Evolutionary conservation across 192 early-diverging fungal species (phyloP).

Genomic region (Podila clonocystis): DNA sequence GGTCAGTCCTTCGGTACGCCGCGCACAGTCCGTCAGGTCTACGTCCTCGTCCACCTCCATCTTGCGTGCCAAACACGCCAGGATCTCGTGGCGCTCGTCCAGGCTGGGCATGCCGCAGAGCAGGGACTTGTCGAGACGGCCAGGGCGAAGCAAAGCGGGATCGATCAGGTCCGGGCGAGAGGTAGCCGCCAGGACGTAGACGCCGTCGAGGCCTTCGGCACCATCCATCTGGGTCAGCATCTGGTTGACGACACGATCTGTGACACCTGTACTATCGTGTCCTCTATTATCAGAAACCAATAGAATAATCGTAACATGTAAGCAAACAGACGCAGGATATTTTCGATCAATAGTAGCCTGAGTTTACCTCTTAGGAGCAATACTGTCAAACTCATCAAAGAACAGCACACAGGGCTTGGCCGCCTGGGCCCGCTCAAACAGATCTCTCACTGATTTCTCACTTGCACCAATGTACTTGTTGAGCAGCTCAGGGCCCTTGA

Average conservation of each 20-base stretch:
- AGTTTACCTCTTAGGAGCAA: conserved; percentile 86
- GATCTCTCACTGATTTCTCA: conserved; percentile 92
- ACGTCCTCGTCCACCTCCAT: conserved; percentile 70
- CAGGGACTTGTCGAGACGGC: conserved; percentile 85
- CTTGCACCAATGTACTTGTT: conserved; percentile 99
- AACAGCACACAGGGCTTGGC: conserved; percentile 96
- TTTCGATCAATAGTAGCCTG: not conserved
- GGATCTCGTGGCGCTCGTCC: conserved; percentile 85
- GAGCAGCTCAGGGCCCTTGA: conserved; percentile 97
- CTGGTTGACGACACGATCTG: conserved; percentile 98
- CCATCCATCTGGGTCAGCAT: conserved; percentile 99
- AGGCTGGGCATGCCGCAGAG: conserved; percentile 85
- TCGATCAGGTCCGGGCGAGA: conserved; percentile 89
- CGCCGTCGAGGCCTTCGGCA: conserved; percentile 94
- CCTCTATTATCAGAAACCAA: conserved; percentile 64
- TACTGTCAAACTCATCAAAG: conserved; percentile 99
- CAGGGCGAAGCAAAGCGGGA: conserved; percentile 82
- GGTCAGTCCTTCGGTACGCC: conserved; percentile 76
- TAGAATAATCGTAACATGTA: not conserved
- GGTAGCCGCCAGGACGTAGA: conserved; percentile 97
- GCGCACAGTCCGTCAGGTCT: conserved; percentile 71
- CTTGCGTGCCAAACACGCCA: conserved; percentile 77
- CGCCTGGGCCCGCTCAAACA: conserved; percentile 93
- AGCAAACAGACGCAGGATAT: not conserved
- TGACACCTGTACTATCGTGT: conserved; percentile 98